Evolutionary conservation across 2,329 filamentous ascomycete species (phyloP).

Genomic region (Chrysoporthe cubensis): DNA sequence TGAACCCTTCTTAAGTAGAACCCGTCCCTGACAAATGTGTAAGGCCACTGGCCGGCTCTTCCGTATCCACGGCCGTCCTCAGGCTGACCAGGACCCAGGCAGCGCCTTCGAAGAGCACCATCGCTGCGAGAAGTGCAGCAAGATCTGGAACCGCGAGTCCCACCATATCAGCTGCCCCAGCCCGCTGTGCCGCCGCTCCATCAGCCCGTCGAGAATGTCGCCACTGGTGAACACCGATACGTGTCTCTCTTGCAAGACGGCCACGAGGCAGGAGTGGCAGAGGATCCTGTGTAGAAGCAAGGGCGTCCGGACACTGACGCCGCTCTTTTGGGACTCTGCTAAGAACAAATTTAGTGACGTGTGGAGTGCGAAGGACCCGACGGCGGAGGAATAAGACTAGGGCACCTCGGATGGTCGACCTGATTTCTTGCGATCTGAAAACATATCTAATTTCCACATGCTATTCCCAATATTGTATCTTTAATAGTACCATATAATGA

Average conservation of each 20-base stretch:
- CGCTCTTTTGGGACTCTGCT: constrained; percentile 2
- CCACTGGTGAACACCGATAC: constrained; percentile 14
- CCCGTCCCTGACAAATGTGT: neutral
- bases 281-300: neutral
- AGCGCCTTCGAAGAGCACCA: constrained; percentile 7
- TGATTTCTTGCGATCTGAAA: neutral
- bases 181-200: neutral
- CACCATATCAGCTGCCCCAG: constrained; percentile 2
- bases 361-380: neutral
- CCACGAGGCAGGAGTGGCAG: neutral
- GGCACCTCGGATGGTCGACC: too few relatives aligned
- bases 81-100: neutral
- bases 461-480: too few relatives aligned
- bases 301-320: constrained; percentile 5
- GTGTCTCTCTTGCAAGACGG: constrained; percentile 2
- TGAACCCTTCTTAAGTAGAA: neutral
- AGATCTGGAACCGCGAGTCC: constrained; percentile 4
- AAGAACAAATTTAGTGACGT: neutral
- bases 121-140: constrained; percentile 1
- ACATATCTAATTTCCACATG: too few relatives aligned
- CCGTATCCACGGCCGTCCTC: neutral
- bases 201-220: neutral
- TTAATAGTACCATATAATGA: too few relatives aligned
- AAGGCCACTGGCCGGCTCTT: neutral
- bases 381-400: neutral